Base-by-base conservation (phyloP, 768 basidiomycete species). In the Nidularia pulvinata region DNA sequence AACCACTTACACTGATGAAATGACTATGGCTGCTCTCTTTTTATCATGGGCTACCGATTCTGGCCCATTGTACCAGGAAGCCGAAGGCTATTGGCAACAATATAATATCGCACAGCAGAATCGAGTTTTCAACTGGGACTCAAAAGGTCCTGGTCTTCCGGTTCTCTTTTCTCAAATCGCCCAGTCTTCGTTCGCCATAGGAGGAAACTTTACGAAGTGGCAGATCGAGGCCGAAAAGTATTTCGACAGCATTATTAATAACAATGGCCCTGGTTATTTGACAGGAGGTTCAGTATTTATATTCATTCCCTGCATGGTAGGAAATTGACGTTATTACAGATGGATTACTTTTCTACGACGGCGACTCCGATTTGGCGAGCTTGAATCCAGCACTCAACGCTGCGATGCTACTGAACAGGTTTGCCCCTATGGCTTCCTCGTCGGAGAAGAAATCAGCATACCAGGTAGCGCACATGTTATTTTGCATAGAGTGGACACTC, bases 101-200 rank as follows among this genome's bases (percentile, higher is more conserved):
- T 89, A 82, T 62, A 66, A 75, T 22, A 74, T 95, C 0, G 66
- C 69, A 2, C 74, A 75, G 1, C 71, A 78, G 34, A 70, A 85
- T 45, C 69, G 74, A 2, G 84, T 89, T 5, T 90, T 94, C 70
- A 95, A 95, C 65, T 98, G 95, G 95, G 95, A 95, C 64, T 81
- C 83, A 3, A 89, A 91, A 66, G 83, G 81, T 1, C 88, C 92
- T 1, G 95, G 86, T 2, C 62, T 93, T 0, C 80, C 84, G 42
- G 81, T 95, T 16, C 69, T 96, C 6, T 90, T 88, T 55, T 79
- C 88, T 1, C 91, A 96, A 61, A 75, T 92, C 30, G 82, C 85
- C 1, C 75, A 83, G 49, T 78, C 82, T 2, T 77, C 83, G 51
- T 77, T 83, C 2, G 62, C 65, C 34, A 67, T 89, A 11, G 75